A percentile compares a stretch with the other conserved stretches of the same genome.
phyloP scores from a whole-genome alignment of 106 monocot genomes.

The Dendrobium huoshanense region DNA sequence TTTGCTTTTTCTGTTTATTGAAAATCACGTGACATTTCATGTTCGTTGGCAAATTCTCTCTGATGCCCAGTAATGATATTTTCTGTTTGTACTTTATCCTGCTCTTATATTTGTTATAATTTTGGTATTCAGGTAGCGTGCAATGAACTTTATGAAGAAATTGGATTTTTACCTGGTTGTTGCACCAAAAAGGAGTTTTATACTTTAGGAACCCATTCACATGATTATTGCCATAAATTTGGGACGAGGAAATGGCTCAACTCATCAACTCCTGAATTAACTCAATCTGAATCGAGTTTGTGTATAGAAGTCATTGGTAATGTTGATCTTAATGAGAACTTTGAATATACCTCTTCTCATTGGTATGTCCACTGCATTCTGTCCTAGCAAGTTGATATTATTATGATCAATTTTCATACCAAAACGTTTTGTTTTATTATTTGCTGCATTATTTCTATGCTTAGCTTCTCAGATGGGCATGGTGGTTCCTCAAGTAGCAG shows the following conservation, averaged over 20 bases:
- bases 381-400: neutral
- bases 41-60: neutral
- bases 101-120: neutral
- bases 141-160: neutral
- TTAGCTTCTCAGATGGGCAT: constrained; percentile 18
- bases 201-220: neutral
- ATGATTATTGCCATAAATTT: neutral
- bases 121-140: constrained; percentile 1
- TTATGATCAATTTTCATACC: neutral
- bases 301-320: neutral
- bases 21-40: neutral
- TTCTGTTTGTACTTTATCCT: neutral
- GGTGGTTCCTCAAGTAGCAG: constrained; percentile 14
- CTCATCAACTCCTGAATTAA: neutral
- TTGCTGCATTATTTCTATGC: constrained; percentile 7
- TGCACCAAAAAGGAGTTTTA: neutral
- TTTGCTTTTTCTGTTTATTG: neutral
- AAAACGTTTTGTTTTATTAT: neutral
- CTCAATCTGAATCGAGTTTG: neutral
- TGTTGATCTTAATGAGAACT: neutral
- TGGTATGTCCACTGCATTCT: neutral
- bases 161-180: neutral
- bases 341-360: neutral
- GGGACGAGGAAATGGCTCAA: neutral
- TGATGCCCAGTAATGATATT: neutral